These are phyloP conservation scores for Beauveria brongniartii DNA, from an alignment of 2,329 filamentous ascomycete species.

Conservation along the genomic window DNA sequence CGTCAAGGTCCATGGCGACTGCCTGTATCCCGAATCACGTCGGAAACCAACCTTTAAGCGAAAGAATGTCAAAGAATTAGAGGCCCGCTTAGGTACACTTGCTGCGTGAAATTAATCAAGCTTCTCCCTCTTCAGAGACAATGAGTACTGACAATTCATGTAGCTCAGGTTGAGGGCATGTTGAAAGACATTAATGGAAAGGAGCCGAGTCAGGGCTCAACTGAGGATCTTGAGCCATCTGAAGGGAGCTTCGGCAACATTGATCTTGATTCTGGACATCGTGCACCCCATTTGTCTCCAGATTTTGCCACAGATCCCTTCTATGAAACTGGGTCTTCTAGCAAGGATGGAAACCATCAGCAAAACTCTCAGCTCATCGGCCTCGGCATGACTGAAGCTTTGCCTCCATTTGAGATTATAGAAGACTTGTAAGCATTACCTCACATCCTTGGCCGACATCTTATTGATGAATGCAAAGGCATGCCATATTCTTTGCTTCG, in stretches of 20 bases:
- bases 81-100: slow-evolving; percentile 69
- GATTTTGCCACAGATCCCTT: not conserved
- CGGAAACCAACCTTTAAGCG: slow-evolving; percentile 84
- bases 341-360: slow-evolving; percentile 12
- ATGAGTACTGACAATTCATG: slow-evolving; percentile 9
- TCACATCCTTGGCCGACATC: not conserved
- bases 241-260: not conserved
- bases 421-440: slow-evolving; percentile 63
- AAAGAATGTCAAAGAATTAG: slow-evolving; percentile 83
- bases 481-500: slow-evolving; percentile 67
- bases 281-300: not conserved
- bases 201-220: slow-evolving; percentile 19
- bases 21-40: slow-evolving; percentile 80
- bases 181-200: slow-evolving; percentile 55
- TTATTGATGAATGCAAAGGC: slow-evolving; percentile 35
- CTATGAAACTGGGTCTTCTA: not conserved
- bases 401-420: slow-evolving; percentile 71
- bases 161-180: slow-evolving; percentile 75
- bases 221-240: slow-evolving; percentile 9
- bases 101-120: not conserved
- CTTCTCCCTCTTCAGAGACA: not conserved
- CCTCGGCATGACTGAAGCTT: slow-evolving; percentile 70
- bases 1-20: slow-evolving; percentile 63
- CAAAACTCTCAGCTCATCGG: slow-evolving; percentile 50
- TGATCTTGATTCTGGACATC: not conserved